A percentile compares a stretch with the other conserved stretches of the same genome.
Evolutionary conservation across 805 yeast genomes (phyloP).

Genomic region (Metschnikowia bowlesiae): DNA sequence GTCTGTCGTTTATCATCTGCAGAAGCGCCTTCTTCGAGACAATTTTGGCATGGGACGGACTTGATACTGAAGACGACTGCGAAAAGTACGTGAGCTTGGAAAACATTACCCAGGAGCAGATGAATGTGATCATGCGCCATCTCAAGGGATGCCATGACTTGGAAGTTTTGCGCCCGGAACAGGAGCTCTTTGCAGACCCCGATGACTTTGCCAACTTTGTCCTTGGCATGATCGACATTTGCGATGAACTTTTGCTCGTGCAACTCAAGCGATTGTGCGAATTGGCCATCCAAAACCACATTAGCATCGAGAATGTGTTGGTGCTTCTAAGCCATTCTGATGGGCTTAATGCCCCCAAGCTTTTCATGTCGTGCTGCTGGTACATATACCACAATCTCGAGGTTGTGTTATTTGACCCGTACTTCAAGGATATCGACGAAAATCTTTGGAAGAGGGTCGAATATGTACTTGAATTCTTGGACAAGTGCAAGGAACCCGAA

Average conservation of each 20-base stretch:
- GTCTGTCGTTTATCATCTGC: conserved; percentile 48
- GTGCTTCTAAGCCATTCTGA: conserved; percentile 53
- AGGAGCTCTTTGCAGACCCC: conserved; percentile 24
- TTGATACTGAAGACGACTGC: conserved; percentile 5
- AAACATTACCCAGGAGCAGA: conserved; percentile 38
- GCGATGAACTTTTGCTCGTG: conserved; percentile 60
- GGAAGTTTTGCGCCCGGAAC: conserved; percentile 16
- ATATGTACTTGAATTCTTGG: conserved; percentile 23
- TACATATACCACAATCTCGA: conserved; percentile 65
- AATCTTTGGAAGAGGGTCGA: conserved; percentile 27
- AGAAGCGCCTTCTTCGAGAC: conserved; percentile 65
- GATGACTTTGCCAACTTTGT: conserved; percentile 49
- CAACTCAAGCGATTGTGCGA: conserved; percentile 62
- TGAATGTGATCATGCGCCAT: conserved; percentile 48
- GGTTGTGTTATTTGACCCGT: conserved; percentile 47
- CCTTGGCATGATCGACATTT: conserved; percentile 54
- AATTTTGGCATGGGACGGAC: conserved; percentile 51
- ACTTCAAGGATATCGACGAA: conserved; percentile 25
- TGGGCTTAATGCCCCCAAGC: conserved; percentile 45
- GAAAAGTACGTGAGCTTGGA: conserved; percentile 37
- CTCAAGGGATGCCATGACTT: conserved; percentile 52
- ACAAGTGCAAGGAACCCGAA: conserved; percentile 24
- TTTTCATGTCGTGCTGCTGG: conserved; percentile 62
- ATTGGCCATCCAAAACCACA: conserved; percentile 50
- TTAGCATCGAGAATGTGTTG: conserved; percentile 57